Evolutionary conservation across 495 filamentous ascomycete species (phyloP).

Genomic region (Jackrogersella multiformis): DNA sequence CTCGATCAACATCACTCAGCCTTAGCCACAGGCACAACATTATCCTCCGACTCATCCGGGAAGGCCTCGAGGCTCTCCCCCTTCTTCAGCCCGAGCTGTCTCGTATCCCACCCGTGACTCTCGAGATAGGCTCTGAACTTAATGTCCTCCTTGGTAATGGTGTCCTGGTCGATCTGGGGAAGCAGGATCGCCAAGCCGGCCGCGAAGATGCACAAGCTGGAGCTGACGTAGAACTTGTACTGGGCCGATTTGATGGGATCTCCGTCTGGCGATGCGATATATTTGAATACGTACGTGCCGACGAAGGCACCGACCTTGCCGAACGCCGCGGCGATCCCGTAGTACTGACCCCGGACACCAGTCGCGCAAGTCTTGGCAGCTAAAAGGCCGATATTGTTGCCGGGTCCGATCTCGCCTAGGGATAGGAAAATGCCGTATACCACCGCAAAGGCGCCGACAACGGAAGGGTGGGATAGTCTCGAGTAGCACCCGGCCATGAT

Average conservation of each 20-base stretch:
- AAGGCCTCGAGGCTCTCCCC: constrained; percentile 45
- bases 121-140: constrained; percentile 75
- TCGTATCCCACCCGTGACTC: constrained; percentile 73
- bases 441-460: constrained; percentile 80
- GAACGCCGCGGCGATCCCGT: constrained; percentile 83
- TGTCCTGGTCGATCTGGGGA: constrained; percentile 77
- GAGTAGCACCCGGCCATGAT: constrained; percentile 84
- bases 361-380: constrained; percentile 90
- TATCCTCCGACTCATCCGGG: constrained; percentile 23
- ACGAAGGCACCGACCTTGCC: constrained; percentile 93
- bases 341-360: constrained; percentile 88
- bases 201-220: constrained; percentile 69
- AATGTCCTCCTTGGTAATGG: constrained; percentile 73
- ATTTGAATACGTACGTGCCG: constrained; percentile 83
- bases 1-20: neutral
- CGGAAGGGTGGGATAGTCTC: constrained; percentile 65
- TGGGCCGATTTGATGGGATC: constrained; percentile 55
- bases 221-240: constrained; percentile 83
- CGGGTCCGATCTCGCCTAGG: constrained; percentile 86
- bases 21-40: constrained; percentile 14
- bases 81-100: constrained; percentile 67
- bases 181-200: constrained; percentile 67
- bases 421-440: constrained; percentile 82
- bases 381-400: constrained; percentile 89
- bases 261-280: constrained; percentile 73